Base-by-base conservation (phyloP, 2,329 filamentous ascomycete species). In the Albifimbria verrucaria region DNA sequence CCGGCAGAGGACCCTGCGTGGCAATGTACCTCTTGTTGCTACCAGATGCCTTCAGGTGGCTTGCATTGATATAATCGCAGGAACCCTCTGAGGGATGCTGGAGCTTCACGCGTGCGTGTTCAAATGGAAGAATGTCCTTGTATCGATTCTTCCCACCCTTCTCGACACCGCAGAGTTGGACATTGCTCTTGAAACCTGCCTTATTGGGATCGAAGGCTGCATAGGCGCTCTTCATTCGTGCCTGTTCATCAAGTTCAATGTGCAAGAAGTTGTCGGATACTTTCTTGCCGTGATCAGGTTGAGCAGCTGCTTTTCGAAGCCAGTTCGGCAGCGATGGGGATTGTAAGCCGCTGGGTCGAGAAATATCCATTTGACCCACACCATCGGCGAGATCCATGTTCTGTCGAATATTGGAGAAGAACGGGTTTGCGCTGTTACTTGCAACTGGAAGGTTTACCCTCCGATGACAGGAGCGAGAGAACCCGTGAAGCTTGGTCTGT, bases 51-150 rank as follows among this genome's bases (percentile, higher is more conserved):
- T 89, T 87, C 56, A 97, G 77, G 61, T 96, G 85, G 67, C 90
- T 97, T 18, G 92, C 94, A 66, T 99, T 99, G 72, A 99, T 86
- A 65, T 99, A 99, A 69, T 99, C 94, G 69, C 93, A 96, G 21
- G 77, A 79, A 12, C 86, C 87, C 2, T 80, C 75, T 0, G 81
- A 74, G 32, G 87, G 83, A 42, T 84, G 83, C 59, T 89, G 80
- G 46, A 99, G 72, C 59, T 84, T 91, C 51, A 99, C 94, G 54
- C 94, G 80, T 3, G 91, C 87, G 70, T 99, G 94, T 65, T 97
- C 93, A 67, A 95, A 99, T 0, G 94, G 94, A 72, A 96, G 87
- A 52, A 97, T 97, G 61, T 97, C 95, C 74, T 97, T 97, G 76
- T 99, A 99, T 9, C 94, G 84, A 63, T 99, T 99, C 76, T 97